These are phyloP conservation scores for Pseudogymnoascus sp. DNA, from an alignment of 2,329 filamentous ascomycete species.

Conservation along the genomic window DNA sequence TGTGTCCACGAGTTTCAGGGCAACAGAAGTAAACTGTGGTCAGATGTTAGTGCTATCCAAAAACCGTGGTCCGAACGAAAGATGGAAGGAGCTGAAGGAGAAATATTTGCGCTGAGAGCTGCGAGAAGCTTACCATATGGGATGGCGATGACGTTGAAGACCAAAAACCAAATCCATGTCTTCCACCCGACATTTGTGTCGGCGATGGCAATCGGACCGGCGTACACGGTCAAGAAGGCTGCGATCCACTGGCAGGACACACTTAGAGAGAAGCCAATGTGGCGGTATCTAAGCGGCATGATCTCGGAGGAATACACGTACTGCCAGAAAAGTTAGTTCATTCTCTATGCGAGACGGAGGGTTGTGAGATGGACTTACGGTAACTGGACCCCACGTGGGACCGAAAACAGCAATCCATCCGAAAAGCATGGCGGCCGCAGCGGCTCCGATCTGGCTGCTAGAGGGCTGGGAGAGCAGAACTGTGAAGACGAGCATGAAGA, in stretches of 20 bases:
- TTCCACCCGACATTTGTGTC: conserved; percentile 27
- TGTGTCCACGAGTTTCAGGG: conserved; percentile 24
- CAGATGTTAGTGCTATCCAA: conserved; percentile 21
- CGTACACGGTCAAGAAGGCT: conserved; percentile 31
- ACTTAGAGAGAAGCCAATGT: conserved; percentile 28
- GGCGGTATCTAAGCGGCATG: conserved; percentile 30
- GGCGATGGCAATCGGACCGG: conserved; percentile 29
- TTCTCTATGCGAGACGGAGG: not conserved
- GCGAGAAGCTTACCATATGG: conserved; percentile 17
- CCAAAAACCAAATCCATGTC: conserved; percentile 29
- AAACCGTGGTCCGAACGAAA: not conserved
- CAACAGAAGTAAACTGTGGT: conserved; percentile 25
- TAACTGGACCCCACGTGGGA: conserved; percentile 26
- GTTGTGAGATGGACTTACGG: conserved; percentile 17
- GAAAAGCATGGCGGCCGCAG: conserved; percentile 28
- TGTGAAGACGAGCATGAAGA: conserved; percentile 27
- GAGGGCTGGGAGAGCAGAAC: conserved; percentile 14
- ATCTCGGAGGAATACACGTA: conserved; percentile 30
- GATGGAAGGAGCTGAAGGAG: not conserved
- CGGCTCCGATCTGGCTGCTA: conserved; percentile 18
- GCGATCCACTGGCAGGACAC: conserved; percentile 30
- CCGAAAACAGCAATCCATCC: conserved; percentile 28
- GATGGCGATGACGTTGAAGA: conserved; percentile 29
- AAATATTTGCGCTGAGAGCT: not conserved
- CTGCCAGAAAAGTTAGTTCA: conserved; percentile 12